Base-by-base conservation (phyloP, 306 rosid species). In the Glycine latifolia region DNA sequence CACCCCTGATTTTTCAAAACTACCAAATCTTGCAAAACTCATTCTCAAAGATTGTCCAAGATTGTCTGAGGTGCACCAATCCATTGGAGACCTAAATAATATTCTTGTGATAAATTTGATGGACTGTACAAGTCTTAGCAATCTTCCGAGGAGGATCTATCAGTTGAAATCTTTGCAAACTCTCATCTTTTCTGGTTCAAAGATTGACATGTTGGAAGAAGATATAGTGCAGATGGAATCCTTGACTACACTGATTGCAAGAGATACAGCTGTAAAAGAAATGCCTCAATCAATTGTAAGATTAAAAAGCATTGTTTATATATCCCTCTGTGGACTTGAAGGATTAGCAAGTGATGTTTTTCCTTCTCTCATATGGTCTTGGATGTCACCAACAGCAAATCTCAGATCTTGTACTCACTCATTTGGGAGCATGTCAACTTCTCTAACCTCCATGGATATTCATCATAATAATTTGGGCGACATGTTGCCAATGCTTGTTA, bases 211-310 rank as follows among this genome's bases (percentile, higher is more conserved):
- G 8, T 83, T 90, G 50, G 80, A 67, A 10, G 84, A 86, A 1
- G 84, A 79, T 6, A 26, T 88, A 6, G 91, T 68, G 12, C 79
- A 88, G 10, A 74, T 90, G 89, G 53, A 46, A 73, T 88, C 90
- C 33, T 39, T 90, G 81, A 83, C 68, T 10, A 85, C 74, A 11
- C 67, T 90, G 6, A 41, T 13, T 5, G 91, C 87, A 0, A 78
- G 86, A 20, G 7, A 85, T 16, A 85, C 90, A 6, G 35, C 78
- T 7, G 33, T 90, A 44, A 69, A 67, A 61, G 10, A 61, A n/a
- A 10, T 81, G 0, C 91, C 90, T 10, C 43, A 0, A 6, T 85
- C 79, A 4, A 72, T 85, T 26, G 17, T 44, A 2, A 43, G 52
- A 39, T n/a, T 61, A 16, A 67, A 65, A 41, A 79, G 63, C 4